Conservation (phyloP, 352 stramenopile species). For the Phytophthora pseudosyringae region DNA sequence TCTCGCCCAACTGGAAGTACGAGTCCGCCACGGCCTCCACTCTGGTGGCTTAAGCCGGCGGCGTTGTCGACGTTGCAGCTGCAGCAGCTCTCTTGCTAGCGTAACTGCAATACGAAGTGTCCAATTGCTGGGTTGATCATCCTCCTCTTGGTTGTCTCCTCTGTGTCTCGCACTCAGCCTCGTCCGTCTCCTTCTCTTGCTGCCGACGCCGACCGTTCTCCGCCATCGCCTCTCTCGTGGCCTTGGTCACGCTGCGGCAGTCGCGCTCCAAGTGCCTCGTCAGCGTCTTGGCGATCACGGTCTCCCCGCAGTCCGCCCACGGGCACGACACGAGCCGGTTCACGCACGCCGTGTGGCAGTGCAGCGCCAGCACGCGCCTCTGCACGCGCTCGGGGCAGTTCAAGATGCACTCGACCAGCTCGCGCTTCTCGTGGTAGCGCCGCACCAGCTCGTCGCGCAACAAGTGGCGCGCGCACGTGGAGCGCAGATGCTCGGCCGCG, state of each 20-base stretch:
- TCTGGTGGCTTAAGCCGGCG: conserved; percentile 96
- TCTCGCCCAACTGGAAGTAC: conserved; percentile 99
- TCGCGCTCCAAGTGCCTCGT: conserved; percentile 44
- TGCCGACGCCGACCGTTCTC: conserved; percentile 35
- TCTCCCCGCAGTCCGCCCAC: conserved; percentile 53
- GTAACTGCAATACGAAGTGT: conserved; percentile 35
- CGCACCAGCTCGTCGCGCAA: conserved; percentile 51
- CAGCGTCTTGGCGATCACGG: conserved; percentile 53
- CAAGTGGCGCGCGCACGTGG: conserved; percentile 46
- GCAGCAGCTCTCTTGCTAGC: conserved; percentile 24
- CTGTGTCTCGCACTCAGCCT: not conserved
- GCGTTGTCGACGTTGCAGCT: conserved; percentile 10
- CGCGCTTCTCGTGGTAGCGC: conserved; percentile 45
- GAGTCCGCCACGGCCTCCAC: conserved; percentile 98
- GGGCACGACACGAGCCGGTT: conserved; percentile 60
- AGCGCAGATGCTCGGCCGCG: conserved; percentile 35
- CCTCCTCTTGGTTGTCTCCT: not conserved
- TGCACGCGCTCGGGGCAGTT: conserved; percentile 46
- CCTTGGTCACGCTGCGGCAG: conserved; percentile 44
- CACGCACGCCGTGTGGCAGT: conserved; percentile 55
- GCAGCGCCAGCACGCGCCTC: conserved; percentile 36
- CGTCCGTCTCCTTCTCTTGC: not conserved
- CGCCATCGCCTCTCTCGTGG: conserved; percentile 34
- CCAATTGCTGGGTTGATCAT: conserved; percentile 53
- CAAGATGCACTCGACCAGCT: conserved; percentile 52